Conservation (phyloP, 768 basidiomycete species). For the Psilocybe subaeruginosa region DNA sequence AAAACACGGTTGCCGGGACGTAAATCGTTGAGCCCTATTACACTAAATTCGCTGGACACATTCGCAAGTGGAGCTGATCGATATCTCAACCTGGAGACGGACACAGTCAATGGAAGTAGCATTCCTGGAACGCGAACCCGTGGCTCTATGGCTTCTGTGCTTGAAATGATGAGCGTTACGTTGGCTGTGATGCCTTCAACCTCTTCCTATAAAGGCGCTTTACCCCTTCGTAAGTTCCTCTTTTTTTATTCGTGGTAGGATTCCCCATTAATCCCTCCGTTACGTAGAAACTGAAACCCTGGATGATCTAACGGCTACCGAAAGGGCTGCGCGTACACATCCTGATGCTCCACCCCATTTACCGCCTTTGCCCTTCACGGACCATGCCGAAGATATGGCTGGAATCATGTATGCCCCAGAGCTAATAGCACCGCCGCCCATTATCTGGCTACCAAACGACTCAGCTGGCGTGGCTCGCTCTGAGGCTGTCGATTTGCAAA, state of each 20-base stretch:
- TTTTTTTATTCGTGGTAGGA: constrained; percentile 9
- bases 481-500: constrained; percentile 76
- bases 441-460: constrained; percentile 88
- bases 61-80: constrained; percentile 51
- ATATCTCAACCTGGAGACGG: constrained; percentile 50
- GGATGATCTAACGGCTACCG: constrained; percentile 81
- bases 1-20: constrained; percentile 53
- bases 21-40: constrained; percentile 55
- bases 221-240: constrained; percentile 66
- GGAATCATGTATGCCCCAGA: constrained; percentile 84
- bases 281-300: constrained; percentile 69
- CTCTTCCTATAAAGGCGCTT: constrained; percentile 55
- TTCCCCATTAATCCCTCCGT: constrained; percentile 6
- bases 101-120: constrained; percentile 49
- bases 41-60: constrained; percentile 57
- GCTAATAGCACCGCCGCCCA: constrained; percentile 74
- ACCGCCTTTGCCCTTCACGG: constrained; percentile 68
- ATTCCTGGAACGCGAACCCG: constrained; percentile 48
- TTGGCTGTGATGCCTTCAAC: constrained; percentile 73
- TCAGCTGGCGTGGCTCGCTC: constrained; percentile 71
- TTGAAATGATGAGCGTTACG: constrained; percentile 85
- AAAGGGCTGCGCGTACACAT: constrained; percentile 76
- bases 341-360: constrained; percentile 78
- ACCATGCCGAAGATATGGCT: constrained; percentile 78
- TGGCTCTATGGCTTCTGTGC: constrained; percentile 78